Base-by-base conservation (phyloP, 2,329 filamentous ascomycete species). In the Metarhizium rileyi region DNA sequence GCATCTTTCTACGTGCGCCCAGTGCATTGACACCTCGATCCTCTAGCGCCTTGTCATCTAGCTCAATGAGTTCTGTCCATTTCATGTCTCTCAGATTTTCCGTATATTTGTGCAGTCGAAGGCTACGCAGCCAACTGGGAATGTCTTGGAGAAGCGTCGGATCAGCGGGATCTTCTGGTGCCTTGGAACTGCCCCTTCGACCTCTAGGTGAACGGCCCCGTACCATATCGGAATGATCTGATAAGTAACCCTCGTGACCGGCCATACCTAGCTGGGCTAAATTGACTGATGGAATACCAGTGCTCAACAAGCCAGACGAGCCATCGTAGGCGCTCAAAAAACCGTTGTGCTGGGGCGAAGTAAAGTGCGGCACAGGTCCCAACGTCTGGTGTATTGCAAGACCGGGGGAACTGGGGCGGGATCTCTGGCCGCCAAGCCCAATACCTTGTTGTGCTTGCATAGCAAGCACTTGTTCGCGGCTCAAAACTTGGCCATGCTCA, bases 1-100 rank as follows among this genome's bases (percentile, higher is more conserved):
- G 74, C 88, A 98, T 94, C 79, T 98, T 98, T 65, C 91, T 86
- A 58, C 93, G 78, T 18, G 93, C 93, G 59, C 93, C 93, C 50
- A 97, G 78, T 48, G 93, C 93, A 66, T 95, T 96, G 28, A 98
- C 93, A 46, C 93, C 93, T 47, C 89, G 85, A 25, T 89, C 87
- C 70, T 97, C 91, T 55, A 98, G 74, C 45, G 88, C 90, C 63
- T 90, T 90, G 59, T 98, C 93, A 61, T 96, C 89, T 58, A 98
- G 74, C 67, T 93, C 87, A 52, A 98, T 75, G 59, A 98, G 71
- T 48, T 98, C 93, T 26, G 85, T 87, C 93, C 93, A 98, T 62
- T 93, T 90, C 75, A 97, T 81, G 63, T 97, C 91, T 71, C 97
- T 98, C 55, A 98, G 72, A 59, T 97, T 94, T 59, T 98, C 93